phyloP scores from a whole-genome alignment of 2,329 filamentous ascomycete species.

The Didymella glomerata region DNA sequence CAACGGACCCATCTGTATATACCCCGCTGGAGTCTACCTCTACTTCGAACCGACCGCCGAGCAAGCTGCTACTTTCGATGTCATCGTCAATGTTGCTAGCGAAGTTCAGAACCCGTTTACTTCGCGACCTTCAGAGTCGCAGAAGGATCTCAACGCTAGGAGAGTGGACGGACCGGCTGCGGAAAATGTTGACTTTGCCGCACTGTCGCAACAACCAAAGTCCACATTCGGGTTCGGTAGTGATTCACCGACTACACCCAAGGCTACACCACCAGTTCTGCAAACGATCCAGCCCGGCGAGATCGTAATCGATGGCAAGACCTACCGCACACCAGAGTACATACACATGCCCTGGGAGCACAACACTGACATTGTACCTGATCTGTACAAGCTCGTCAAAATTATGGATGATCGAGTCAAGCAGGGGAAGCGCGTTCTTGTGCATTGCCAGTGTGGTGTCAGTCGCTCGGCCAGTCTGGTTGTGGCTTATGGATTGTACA shows the following conservation, averaged over 20 bases:
- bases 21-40: constrained; percentile 77
- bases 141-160: constrained; percentile 49
- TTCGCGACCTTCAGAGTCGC: constrained; percentile 36
- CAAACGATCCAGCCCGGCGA: constrained; percentile 40
- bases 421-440: constrained; percentile 78
- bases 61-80: constrained; percentile 79
- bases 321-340: constrained; percentile 71
- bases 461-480: constrained; percentile 86
- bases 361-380: constrained; percentile 83
- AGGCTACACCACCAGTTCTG: constrained; percentile 58
- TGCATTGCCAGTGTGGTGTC: constrained; percentile 87
- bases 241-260: constrained; percentile 60
- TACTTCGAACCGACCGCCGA: constrained; percentile 82
- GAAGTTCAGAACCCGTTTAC: constrained; percentile 81
- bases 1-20: constrained; percentile 82
- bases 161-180: constrained; percentile 47
- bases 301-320: constrained; percentile 36
- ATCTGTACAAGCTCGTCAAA: constrained; percentile 78
- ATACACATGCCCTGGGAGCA: constrained; percentile 90
- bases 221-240: constrained; percentile 39
- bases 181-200: constrained; percentile 48
- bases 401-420: constrained; percentile 76
- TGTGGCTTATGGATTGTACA: constrained; percentile 84
- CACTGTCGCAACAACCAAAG: constrained; percentile 39
- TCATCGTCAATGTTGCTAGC: constrained; percentile 84